These are phyloP conservation scores for Mycena amicta DNA, from an alignment of 768 basidiomycete species.

Conservation along the genomic window DNA sequence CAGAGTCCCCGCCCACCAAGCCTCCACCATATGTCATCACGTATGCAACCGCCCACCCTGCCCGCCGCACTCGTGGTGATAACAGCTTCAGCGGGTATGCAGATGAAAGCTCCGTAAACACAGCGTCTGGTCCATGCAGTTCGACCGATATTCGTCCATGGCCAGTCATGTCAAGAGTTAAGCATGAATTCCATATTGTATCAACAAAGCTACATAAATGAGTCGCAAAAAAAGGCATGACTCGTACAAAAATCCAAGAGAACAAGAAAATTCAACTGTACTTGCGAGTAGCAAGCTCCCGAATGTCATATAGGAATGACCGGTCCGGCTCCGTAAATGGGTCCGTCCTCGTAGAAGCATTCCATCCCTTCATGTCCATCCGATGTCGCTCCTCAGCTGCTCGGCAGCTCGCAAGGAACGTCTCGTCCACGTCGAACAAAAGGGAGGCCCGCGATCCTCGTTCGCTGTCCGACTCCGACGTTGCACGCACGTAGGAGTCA, in stretches of 20 bases:
- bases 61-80: conserved; percentile 59
- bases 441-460: conserved; percentile 81
- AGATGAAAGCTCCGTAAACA: conserved; percentile 75
- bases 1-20: conserved; percentile 81
- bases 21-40: conserved; percentile 90
- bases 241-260: conserved; percentile 11
- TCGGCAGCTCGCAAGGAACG: conserved; percentile 71
- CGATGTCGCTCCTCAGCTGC: conserved; percentile 83
- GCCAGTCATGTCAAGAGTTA: conserved; percentile 37
- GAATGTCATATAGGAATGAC: conserved; percentile 76
- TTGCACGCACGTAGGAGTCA: conserved; percentile 53
- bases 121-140: conserved; percentile 54
- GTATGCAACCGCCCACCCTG: conserved; percentile 69
- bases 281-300: conserved; percentile 82
- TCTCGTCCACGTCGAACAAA: conserved; percentile 76
- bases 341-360: conserved; percentile 39
- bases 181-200: conserved; percentile 27
- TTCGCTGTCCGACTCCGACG: conserved; percentile 78
- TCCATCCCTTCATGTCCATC: conserved; percentile 85
- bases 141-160: conserved; percentile 60
- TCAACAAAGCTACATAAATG: conserved; percentile 34
- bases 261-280: conserved; percentile 46
- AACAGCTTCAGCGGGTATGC: conserved; percentile 89
- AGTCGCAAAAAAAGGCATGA: conserved; percentile 16
- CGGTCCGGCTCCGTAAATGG: conserved; percentile 54